Evolutionary conservation across 306 rosid species (phyloP), one percentile per base, ranked within the genome.

Genomic region (Canavalia gladiata): DNA sequence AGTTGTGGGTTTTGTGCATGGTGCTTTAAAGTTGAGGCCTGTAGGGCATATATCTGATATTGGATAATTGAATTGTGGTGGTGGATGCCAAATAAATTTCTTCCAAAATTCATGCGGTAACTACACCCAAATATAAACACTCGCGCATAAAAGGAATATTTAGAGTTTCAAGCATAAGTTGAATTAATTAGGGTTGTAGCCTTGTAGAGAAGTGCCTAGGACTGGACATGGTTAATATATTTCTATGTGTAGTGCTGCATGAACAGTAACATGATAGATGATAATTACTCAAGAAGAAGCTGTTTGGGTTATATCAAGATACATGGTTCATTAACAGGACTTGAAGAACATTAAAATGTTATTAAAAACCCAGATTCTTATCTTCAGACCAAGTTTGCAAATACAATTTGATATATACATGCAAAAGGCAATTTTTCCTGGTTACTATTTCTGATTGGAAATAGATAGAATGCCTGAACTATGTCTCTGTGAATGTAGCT

Each of bases 1-100:
- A 7, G n/a, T 18, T 76, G 64, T 80, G 75, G 69, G 62, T 55
- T 69, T 62, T 28, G 6, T 59, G 50, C 37, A 52, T 43, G 57
- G 3, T 56, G 3, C 42, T 50, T 42, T 11, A 39, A 57, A 66
- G 42, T 45, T 74, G 43, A 74, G 39, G 25, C 25, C 65, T 45
- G 0, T 51, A 52, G 62, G 52, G 46, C 25, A 42, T 39, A 31
- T 75, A 11, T 59, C 45, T 75, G 51, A 57, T 47, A 30, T 46
- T 81, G 33, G 55, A 60, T 31, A 51, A 59, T 46, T 58, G 4
- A 49, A 57, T 62, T 59, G 18, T 33, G n/a, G 11, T 31, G 33
- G 54, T 31, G 33, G 28, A 43, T 63, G 18, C 42, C 30, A 51
- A 60, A 58, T 54, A 67, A 75, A 43, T 68, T 45, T 64, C 50